Evolutionary conservation across 805 yeast genomes (phyloP).

Genomic region (Yamadazyma tumulicola): DNA sequence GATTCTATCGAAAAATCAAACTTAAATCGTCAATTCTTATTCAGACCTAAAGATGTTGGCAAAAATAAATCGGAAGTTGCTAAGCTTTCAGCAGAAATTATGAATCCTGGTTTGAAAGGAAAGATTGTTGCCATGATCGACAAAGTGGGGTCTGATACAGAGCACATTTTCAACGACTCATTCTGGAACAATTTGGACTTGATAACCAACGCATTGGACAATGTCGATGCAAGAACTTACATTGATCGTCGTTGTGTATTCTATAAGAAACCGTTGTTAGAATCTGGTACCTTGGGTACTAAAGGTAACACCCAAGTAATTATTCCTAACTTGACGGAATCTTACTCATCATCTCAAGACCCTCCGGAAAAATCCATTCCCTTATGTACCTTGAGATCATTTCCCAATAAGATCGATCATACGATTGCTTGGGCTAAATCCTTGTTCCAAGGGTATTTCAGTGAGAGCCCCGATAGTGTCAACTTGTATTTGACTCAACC

Average conservation of each 20-base stretch:
- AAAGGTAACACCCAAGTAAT: constrained; percentile 98
- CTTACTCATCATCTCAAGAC: constrained; percentile 93
- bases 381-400: constrained; percentile 91
- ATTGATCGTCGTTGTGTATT: constrained; percentile 97
- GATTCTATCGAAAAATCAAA: constrained; percentile 95
- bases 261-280: constrained; percentile 84
- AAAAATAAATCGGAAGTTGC: constrained; percentile 87
- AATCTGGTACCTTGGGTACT: constrained; percentile 96
- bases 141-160: constrained; percentile 93
- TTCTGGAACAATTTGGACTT: constrained; percentile 85
- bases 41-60: constrained; percentile 94
- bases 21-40: constrained; percentile 92
- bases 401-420: constrained; percentile 97
- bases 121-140: constrained; percentile 75
- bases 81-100: constrained; percentile 71
- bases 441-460: constrained; percentile 85
- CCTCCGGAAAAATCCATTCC: constrained; percentile 99
- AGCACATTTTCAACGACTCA: constrained; percentile 73
- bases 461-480: constrained; percentile 90
- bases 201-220: constrained; percentile 95
- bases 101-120: constrained; percentile 82
- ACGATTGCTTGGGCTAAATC: constrained; percentile 99
- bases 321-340: constrained; percentile 89
- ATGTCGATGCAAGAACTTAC: constrained; percentile 96
- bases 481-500: constrained; percentile 89